Conservation (phyloP, 768 basidiomycete species). For the Amanita pallidorosea region DNA sequence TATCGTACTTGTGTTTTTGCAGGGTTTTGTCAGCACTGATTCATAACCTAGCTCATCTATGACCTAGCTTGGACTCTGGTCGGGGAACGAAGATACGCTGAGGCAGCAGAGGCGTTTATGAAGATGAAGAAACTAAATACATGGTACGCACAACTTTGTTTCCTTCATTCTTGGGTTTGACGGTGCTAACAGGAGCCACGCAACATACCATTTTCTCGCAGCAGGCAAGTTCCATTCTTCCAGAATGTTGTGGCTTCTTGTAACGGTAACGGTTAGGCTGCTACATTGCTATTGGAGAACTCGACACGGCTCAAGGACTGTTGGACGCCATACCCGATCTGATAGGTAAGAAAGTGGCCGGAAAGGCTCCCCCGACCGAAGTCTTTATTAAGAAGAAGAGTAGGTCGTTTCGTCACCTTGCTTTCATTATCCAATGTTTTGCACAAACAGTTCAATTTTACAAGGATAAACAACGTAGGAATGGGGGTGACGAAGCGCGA, state of each 20-base stretch:
- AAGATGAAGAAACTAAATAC: conserved; percentile 55
- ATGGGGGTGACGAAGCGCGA: conserved; percentile 38
- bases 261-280: conserved; percentile 33
- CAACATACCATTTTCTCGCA: conserved; percentile 68
- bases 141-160: conserved; percentile 33
- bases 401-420: conserved; percentile 18
- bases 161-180: neutral
- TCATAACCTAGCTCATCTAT: conserved; percentile 46
- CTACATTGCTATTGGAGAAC: conserved; percentile 43
- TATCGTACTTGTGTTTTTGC: conserved; percentile 29
- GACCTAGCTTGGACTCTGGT: conserved; percentile 74
- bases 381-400: conserved; percentile 70
- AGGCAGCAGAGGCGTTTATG: conserved; percentile 59
- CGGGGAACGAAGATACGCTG: conserved; percentile 49
- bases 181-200: conserved; percentile 49
- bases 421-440: neutral
- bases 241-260: neutral
- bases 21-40: neutral
- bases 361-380: conserved; percentile 67
- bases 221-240: conserved; percentile 29
- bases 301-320: conserved; percentile 47
- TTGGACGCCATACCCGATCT: conserved; percentile 51
- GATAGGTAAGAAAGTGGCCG: conserved; percentile 50
- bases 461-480: conserved; percentile 50
- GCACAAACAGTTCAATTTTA: conserved; percentile 54